Evolutionary conservation across 2,329 filamentous ascomycete genomes (phyloP).

Genomic region (Calonectria pauciramosa): DNA sequence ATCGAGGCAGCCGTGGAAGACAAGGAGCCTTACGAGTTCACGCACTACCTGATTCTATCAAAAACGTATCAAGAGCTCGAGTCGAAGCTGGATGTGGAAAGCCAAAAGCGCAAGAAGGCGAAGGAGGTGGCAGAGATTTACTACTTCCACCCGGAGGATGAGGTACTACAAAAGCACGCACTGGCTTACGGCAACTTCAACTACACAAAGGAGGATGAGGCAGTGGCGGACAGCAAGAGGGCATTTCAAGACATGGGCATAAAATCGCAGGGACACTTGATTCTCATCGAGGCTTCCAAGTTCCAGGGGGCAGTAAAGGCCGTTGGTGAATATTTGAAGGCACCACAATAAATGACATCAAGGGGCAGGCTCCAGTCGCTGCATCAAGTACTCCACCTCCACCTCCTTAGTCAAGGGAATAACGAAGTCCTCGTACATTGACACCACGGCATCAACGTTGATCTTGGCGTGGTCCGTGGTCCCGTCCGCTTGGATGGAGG

Average conservation of each 20-base stretch:
- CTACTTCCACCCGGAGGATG: slow-evolving; percentile 97
- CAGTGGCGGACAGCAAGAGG: slow-evolving; percentile 89
- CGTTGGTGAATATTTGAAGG: slow-evolving; percentile 79
- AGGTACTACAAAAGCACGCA: slow-evolving; percentile 85
- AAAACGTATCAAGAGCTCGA: slow-evolving; percentile 93
- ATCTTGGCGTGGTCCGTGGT: slow-evolving; percentile 80
- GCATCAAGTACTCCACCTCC: slow-evolving; percentile 98
- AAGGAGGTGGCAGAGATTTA: slow-evolving; percentile 75
- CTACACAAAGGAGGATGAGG: slow-evolving; percentile 86
- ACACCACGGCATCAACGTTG: slow-evolving; percentile 89
- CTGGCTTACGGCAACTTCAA: slow-evolving; percentile 78
- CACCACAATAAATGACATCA: slow-evolving; percentile 56
- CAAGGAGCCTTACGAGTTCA: slow-evolving; percentile 92
- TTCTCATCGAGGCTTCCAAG: slow-evolving; percentile 85
- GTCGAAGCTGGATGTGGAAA: slow-evolving; percentile 80
- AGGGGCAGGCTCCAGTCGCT: slow-evolving; percentile 73
- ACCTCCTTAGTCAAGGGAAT: slow-evolving; percentile 99
- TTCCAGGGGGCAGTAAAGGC: slow-evolving; percentile 83
- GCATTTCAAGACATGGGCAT: slow-evolving; percentile 96
- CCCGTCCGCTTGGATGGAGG: slow-evolving; percentile 68
- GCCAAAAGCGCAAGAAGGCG: slow-evolving; percentile 73
- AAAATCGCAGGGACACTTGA: slow-evolving; percentile 85
- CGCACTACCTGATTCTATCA: slow-evolving; percentile 91
- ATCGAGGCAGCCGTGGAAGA: slow-evolving; percentile 90
- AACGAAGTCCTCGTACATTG: slow-evolving; percentile 92